phyloP scores from a whole-genome alignment of 306 rosid species.

The Nissolia schottii region DNA sequence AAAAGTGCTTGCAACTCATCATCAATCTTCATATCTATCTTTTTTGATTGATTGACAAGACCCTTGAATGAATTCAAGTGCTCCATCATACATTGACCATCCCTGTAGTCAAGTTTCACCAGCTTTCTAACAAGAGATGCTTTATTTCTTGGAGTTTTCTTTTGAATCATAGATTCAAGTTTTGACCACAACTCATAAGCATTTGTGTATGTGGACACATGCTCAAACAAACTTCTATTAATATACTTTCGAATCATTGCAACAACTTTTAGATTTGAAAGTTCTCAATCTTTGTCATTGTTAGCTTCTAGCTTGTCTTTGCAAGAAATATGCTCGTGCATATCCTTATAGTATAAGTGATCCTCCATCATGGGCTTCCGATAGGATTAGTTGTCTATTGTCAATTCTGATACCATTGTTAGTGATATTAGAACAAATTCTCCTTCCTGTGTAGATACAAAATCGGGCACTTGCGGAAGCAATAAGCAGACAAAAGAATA shows the following conservation, averaged over 20 bases:
- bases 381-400: too few relatives aligned
- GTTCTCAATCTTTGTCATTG: neutral
- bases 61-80: neutral
- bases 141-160: neutral
- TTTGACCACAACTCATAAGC: neutral
- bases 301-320: too few relatives aligned
- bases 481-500: too few relatives aligned
- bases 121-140: neutral
- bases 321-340: neutral
- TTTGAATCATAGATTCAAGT: neutral
- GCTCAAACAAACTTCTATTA: too few relatives aligned
- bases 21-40: neutral
- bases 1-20: neutral
- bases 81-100: neutral
- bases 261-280: neutral
- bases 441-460: too few relatives aligned
- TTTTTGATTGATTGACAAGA: neutral
- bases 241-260: neutral
- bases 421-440: too few relatives aligned
- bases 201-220: neutral
- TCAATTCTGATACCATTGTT: too few relatives aligned
- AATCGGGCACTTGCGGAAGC: too few relatives aligned
- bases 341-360: neutral
- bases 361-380: neutral
- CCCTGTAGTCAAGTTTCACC: neutral